Base-by-base conservation (phyloP, 495 filamentous ascomycete genomes). In the Tetracladium setigerum region DNA sequence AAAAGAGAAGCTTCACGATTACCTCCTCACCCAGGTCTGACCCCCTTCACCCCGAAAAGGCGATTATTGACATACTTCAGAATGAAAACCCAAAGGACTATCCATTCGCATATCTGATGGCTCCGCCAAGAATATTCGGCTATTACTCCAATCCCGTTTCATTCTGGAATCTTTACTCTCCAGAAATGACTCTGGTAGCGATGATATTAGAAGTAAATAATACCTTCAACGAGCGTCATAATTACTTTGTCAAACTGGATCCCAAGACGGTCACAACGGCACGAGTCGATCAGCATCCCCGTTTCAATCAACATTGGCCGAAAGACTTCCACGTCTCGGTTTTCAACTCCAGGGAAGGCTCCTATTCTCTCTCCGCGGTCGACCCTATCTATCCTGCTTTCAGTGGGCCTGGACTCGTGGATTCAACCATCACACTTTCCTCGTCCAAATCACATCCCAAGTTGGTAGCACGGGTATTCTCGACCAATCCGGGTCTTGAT, bases 151-250 rank as follows among this genome's bases (percentile, higher is more conserved):
- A 86, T 53, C 84, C 84, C 0, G 82, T 87, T 12, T 87, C 81
- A 8, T 86, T 88, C 62, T 91, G 86, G 81, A 88, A 89, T 51
- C 68, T 91, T 7, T 90, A 91, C 57, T 72, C 73, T 16, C 50
- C 65, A 5, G 55, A 74, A 4, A 68, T 72, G 41, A 63, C 71
- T n/a, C 69, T 91, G 24, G 70, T 72, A 35, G 77, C 78, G 19
- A 74, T 88, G 61, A 74, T 91, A 31, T 53, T 87, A 13, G 86
- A 90, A 56, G 82, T 89, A 35, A 87, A 86, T 58, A 88, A 89
- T 51, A 88, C 83, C 0, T 88, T 86, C 57, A 77, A 73, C 44
- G 85, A 90, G 62, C 77, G 82, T 43, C 70, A 83, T 14, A 77
- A 79, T 56, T 83, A 84, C 54, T 68, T 77, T 19, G 58, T 81